phyloP scores from a whole-genome alignment of 2,329 filamentous ascomycete genomes.

The Aspergillus sp. region DNA sequence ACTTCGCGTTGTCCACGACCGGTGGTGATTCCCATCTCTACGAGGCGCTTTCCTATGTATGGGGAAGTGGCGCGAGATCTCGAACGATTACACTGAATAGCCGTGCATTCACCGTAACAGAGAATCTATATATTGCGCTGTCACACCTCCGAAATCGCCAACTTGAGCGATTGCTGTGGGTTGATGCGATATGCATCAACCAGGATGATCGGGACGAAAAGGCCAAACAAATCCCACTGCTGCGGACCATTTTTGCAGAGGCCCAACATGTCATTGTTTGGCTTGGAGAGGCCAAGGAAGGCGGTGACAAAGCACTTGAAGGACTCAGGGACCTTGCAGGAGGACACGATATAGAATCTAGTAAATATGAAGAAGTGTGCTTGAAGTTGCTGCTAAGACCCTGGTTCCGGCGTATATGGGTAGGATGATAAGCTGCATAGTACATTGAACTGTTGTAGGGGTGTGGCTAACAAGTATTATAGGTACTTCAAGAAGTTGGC shows the following conservation, averaged over 20 bases:
- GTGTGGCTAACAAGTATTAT: no score
- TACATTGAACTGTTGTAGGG: no score
- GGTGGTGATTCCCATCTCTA: background rate
- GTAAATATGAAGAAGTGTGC: no score
- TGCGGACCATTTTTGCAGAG: background rate
- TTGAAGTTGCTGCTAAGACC: no score
- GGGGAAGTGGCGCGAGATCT: background rate
- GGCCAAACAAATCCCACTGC: background rate
- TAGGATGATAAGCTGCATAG: no score
- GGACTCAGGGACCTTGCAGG: background rate
- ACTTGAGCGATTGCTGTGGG: background rate
- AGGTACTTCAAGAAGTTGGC: no score
- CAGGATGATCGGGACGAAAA: background rate
- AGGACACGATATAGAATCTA: background rate
- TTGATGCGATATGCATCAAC: background rate
- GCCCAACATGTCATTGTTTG: background rate
- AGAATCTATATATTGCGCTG: background rate
- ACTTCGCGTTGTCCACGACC: no score
- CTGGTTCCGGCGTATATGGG: no score
- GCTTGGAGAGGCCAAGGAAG: background rate
- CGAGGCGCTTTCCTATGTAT: slow-evolving; percentile 4
- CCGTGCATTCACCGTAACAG: background rate
- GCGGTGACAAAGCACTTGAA: background rate
- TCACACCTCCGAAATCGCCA: background rate
- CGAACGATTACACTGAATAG: background rate